Evolutionary conservation across 768 basidiomycete genomes (phyloP).

Genomic region (Mycena haematopus): DNA sequence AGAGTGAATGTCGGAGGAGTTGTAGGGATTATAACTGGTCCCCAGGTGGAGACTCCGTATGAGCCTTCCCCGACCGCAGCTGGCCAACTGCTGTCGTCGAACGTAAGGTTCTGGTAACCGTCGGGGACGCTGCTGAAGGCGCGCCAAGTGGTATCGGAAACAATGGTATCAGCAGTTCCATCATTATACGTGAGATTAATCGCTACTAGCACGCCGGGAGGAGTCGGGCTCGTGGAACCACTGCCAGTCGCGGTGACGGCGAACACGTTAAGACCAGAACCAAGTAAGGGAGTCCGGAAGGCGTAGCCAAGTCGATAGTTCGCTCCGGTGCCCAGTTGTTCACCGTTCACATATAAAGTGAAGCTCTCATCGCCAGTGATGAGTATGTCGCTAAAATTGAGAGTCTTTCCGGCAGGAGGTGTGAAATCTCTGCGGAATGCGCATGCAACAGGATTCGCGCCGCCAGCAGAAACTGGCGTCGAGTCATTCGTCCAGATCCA

Average conservation of each 20-base stretch:
- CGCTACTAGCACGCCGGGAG: conserved; percentile 38
- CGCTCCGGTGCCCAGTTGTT: conserved; percentile 31
- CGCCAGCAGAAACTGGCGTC: background rate
- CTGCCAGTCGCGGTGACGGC: conserved; percentile 38
- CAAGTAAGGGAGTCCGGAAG: conserved; percentile 36
- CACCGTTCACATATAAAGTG: conserved; percentile 40
- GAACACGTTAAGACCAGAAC: conserved; percentile 38
- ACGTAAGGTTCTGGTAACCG: conserved; percentile 36
- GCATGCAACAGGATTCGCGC: background rate
- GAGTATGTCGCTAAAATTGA: background rate
- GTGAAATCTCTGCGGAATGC: background rate
- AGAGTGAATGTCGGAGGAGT: conserved; percentile 31
- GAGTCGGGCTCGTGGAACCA: conserved; percentile 11
- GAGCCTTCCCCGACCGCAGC: conserved; percentile 35
- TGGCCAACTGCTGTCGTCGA: conserved; percentile 39
- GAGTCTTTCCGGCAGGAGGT: background rate
- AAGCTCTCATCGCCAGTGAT: conserved; percentile 18
- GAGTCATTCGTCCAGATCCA: background rate
- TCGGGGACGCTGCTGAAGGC: conserved; percentile 32
- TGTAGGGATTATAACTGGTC: conserved; percentile 19
- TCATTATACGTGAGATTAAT: conserved; percentile 40
- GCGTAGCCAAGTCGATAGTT: conserved; percentile 31
- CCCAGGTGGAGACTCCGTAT: conserved; percentile 22
- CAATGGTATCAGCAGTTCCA: conserved; percentile 36
- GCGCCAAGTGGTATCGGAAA: conserved; percentile 40